These are phyloP conservation scores for Saitozyma sp. DNA, from an alignment of 768 basidiomycete species.

Conservation along the genomic window DNA sequence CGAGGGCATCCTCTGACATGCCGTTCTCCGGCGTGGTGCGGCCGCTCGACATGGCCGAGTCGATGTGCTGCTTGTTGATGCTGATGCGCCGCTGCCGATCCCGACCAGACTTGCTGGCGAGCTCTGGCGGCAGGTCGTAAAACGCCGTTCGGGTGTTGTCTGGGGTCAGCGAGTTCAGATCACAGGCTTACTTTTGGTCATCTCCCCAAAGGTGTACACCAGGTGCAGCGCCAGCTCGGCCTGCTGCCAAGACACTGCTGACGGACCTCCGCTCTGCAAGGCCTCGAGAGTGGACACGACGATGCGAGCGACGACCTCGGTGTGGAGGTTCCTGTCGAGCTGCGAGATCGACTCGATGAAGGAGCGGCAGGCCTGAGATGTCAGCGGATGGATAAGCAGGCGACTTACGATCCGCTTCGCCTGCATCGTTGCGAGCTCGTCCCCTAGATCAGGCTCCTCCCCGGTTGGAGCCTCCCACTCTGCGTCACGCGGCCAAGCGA, in stretches of 20 bases:
- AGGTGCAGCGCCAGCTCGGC: conserved; percentile 92
- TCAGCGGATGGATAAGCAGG: neutral
- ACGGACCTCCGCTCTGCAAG: conserved; percentile 60
- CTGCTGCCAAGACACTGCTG: conserved; percentile 79
- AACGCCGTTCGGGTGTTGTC: conserved; percentile 83
- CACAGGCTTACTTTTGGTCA: conserved; percentile 67
- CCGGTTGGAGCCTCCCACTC: conserved; percentile 63
- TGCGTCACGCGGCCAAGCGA: conserved; percentile 71
- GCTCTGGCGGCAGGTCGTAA: conserved; percentile 71
- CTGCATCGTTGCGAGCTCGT: conserved; percentile 78
- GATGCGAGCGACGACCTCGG: conserved; percentile 69
- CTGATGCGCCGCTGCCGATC: conserved; percentile 37
- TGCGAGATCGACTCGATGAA: conserved; percentile 76
- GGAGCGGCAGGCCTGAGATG: conserved; percentile 19
- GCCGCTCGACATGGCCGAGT: conserved; percentile 28
- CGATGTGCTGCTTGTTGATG: conserved; percentile 30
- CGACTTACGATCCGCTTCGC: conserved; percentile 72
- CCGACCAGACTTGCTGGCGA: conserved; percentile 56
- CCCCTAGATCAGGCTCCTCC: conserved; percentile 71
- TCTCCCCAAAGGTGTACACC: conserved; percentile 89
- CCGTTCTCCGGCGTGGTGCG: conserved; percentile 33
- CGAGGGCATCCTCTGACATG: neutral
- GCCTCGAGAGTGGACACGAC: conserved; percentile 73
- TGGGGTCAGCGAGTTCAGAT: conserved; percentile 10
- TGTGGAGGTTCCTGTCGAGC: conserved; percentile 83